A percentile compares a stretch with the other conserved stretches of the same genome.
Conservation (phyloP, 225 moss, liverwort and hornwort genomes). For the Pleurozium schreberi region DNA sequence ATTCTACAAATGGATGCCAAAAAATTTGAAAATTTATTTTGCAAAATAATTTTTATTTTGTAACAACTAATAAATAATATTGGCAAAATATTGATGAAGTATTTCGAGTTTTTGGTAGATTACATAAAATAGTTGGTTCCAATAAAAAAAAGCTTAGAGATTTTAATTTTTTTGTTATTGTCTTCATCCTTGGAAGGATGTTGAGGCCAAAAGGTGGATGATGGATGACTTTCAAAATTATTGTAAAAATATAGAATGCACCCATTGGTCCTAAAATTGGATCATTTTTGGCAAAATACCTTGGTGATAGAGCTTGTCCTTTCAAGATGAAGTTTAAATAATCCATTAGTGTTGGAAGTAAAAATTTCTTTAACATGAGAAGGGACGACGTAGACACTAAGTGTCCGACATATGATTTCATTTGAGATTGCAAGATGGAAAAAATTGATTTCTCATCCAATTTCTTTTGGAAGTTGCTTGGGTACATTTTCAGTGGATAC, state of each 20-base stretch:
- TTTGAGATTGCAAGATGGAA: neutral
- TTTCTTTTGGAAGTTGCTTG: neutral
- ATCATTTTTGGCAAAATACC: neutral
- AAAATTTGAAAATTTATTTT: neutral
- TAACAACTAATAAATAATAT: fast-evolving
- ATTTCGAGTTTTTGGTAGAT: fast-evolving
- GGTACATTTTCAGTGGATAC: neutral
- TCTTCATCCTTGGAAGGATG: no score
- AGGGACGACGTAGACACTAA: fast-evolving
- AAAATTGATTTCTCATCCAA: neutral
- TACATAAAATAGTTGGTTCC: neutral
- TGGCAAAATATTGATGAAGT: fast-evolving
- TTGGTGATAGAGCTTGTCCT: no score
- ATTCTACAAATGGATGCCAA: neutral
- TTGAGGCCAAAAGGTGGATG: neutral
- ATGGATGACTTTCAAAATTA: neutral
- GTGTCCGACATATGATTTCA: neutral
- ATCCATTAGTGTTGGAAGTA: neutral
- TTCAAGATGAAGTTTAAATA: neutral
- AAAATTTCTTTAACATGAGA: neutral
- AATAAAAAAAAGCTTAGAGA: neutral
- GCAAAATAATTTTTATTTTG: no score
- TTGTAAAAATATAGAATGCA: neutral
- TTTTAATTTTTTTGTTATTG: neutral
- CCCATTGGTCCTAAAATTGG: neutral